Base-by-base conservation (phyloP, 495 filamentous ascomycete species). In the Chaetomium fimeti region DNA sequence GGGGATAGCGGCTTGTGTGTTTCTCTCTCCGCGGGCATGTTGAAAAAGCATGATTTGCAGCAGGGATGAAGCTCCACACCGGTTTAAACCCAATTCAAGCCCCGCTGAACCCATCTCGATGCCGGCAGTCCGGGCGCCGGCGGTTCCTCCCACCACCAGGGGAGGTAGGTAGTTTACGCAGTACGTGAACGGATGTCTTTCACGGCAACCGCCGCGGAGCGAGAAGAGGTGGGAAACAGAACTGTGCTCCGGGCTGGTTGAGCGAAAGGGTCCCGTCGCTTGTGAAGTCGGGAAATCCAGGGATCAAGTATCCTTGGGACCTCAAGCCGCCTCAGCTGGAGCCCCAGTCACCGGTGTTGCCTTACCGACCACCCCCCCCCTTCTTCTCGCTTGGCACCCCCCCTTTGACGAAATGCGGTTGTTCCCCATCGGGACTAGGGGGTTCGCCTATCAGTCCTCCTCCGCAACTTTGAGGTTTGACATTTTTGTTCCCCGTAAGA, bases 311-410 rank as follows among this genome's bases (percentile, higher is more conserved):
- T 24, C 57, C 49, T 20, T n/a, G 45, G 24, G 40, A 42, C 36
- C 38, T 5, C 18, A 42, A 24, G 6, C 3, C 18, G n/a, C 47
- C 28, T 48, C 60, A 61, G 22, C 48, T 52, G 16, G 7, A n/a
- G 57, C 58, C 68, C 70, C 55, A 48, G 72, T 68, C 66, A 71
- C 65, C 66, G 66, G 68, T 70, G 61, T 68, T 59, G 54, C 54
- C 68, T 28, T 71, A 66, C 66, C 63, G n/a, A 55, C 58, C 64
- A n/a, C 29, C 29, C 29, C 32, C 32, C 32, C 32, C 40, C 40
- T 18, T 13, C 13, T 13, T 6, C 47, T 42, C 63, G 62, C 68
- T 74, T 71, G 72, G 63, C 65, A 54, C 1, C 20, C 61, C 67
- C 59, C 32, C 64, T 57, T 54, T 47, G 29, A 56, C 53, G 20